Percentiles rank a stretch among this genome's conserved stretches.
These are phyloP conservation scores for Fomitiporia mediterranea DNA, from an alignment of 1,284 basidiomycete species.

Conservation along the genomic window DNA sequence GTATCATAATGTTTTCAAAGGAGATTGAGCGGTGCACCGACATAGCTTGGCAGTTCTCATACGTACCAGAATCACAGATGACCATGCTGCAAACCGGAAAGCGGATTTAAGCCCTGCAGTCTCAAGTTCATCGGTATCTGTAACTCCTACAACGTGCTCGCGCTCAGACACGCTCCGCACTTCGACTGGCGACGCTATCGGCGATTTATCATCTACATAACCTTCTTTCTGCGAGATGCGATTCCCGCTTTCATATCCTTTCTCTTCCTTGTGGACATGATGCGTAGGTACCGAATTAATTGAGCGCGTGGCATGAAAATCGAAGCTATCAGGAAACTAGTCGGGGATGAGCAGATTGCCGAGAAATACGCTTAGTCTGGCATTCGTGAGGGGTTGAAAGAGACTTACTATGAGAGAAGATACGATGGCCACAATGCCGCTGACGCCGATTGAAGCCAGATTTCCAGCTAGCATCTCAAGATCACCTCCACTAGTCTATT, in stretches of 20 bases:
- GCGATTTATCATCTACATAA: conserved; percentile 40
- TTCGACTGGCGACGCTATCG: conserved; percentile 25
- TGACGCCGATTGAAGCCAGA: conserved; percentile 78
- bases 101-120: conserved; percentile 60
- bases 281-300: conserved; percentile 48
- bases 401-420: conserved; percentile 56
- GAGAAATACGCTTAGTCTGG: not conserved
- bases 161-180: conserved; percentile 29
- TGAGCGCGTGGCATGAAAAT: conserved; percentile 73
- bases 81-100: conserved; percentile 71
- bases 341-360: not conserved
- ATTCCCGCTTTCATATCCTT: conserved; percentile 22
- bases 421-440: conserved; percentile 68
- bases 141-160: conserved; percentile 32
- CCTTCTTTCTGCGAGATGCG: conserved; percentile 25
- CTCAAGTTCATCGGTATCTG: conserved; percentile 56
- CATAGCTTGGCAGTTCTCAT: not conserved
- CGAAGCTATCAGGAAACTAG: conserved; percentile 75
- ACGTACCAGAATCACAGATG: conserved; percentile 63
- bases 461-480: conserved; percentile 87
- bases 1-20: not conserved
- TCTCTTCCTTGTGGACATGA: conserved; percentile 10
- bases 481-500: conserved; percentile 44
- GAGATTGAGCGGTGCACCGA: not conserved
- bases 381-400: too few species aligned